These are phyloP conservation scores for Fraxinus greggii DNA, from an alignment of 305 asterid species.

Conservation along the genomic window DNA sequence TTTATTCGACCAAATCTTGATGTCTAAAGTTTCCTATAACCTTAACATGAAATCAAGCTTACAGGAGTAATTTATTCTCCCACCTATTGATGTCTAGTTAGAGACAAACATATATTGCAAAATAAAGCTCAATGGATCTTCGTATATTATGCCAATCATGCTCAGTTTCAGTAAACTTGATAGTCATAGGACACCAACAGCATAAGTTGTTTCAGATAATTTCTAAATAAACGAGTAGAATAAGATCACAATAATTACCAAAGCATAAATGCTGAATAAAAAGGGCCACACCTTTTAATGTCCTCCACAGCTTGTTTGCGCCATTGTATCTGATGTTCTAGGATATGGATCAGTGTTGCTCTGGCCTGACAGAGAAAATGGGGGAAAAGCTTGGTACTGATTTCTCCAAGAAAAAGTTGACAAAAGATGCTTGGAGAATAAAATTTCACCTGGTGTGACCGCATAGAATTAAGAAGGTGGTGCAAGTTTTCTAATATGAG, in stretches of 20 bases:
- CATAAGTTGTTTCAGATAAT: neutral
- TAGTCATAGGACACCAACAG: neutral
- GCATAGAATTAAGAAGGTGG: constrained; percentile 52
- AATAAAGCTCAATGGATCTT: neutral
- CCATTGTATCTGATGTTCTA: constrained; percentile 46
- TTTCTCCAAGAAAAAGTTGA: neutral
- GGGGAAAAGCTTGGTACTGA: neutral
- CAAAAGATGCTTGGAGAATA: neutral
- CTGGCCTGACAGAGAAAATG: constrained; percentile 36
- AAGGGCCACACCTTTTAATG: constrained; percentile 36
- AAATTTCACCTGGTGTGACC: constrained; percentile 47
- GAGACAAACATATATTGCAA: neutral
- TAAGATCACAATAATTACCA: neutral
- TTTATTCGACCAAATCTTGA: no score
- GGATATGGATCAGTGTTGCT: constrained; percentile 47
- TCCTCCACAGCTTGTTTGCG: constrained; percentile 52
- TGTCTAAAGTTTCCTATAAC: no score
- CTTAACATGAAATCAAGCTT: no score
- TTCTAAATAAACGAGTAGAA: neutral
- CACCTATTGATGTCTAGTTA: neutral
- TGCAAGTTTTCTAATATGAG: constrained; percentile 46
- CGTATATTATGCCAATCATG: neutral
- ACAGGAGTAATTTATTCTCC: no score
- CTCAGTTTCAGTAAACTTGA: neutral
- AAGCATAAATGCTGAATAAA: neutral